Conservation (phyloP, 352 stramenopile species). For the Thraustotheca clavata region DNA sequence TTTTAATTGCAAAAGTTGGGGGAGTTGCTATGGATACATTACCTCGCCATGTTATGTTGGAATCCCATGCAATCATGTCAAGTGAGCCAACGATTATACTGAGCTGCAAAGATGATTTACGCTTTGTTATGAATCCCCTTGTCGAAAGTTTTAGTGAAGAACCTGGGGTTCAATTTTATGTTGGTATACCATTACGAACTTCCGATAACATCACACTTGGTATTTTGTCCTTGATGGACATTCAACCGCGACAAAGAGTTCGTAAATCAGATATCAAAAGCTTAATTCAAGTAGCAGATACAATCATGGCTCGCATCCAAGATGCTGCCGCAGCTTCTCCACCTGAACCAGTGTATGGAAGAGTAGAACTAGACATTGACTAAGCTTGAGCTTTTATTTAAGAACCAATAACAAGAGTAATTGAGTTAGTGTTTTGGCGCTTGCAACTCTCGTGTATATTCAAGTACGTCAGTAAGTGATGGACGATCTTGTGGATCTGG, state of each 20-base stretch:
- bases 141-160: constrained; percentile 31
- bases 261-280: constrained; percentile 54
- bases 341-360: too few relatives aligned
- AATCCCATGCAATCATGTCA: constrained; percentile 72
- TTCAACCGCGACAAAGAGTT: constrained; percentile 46
- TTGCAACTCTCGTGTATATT: constrained; percentile 73
- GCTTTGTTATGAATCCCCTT: constrained; percentile 69
- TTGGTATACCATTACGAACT: constrained; percentile 56
- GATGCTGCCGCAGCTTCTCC: not conserved
- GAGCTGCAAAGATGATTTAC: constrained; percentile 64
- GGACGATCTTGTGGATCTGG: constrained; percentile 71
- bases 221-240: constrained; percentile 62
- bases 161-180: constrained; percentile 71
- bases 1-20: constrained; percentile 60
- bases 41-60: constrained; percentile 61
- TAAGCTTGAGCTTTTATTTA: not conserved
- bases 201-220: constrained; percentile 66
- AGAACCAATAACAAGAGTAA: not conserved
- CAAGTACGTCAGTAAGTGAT: constrained; percentile 65
- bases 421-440: constrained; percentile 34
- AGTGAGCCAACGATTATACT: constrained; percentile 57
- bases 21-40: constrained; percentile 69
- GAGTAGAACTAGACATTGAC: constrained; percentile 15
- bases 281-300: constrained; percentile 54
- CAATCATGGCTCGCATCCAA: constrained; percentile 38